These are phyloP conservation scores for Wickerhamiella vanderwaltii DNA, from an alignment of 805 yeast species.

Conservation along the genomic window DNA sequence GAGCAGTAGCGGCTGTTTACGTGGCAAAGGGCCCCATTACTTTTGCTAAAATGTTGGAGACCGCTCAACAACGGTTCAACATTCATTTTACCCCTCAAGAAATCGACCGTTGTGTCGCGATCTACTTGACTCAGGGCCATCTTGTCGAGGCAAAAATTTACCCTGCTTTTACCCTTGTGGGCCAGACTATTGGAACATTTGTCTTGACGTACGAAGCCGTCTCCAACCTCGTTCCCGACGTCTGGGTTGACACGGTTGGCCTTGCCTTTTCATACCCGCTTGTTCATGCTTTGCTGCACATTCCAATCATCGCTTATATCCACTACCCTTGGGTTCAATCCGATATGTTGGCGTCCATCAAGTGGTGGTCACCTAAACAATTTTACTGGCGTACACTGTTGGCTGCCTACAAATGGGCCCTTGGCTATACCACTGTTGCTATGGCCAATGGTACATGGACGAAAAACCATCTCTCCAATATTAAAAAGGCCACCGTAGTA, in stretches of 20 bases:
- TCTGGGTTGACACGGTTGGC: constrained; percentile 93
- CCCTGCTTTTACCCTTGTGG: constrained; percentile 69
- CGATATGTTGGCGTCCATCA: constrained; percentile 48
- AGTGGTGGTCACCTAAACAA: constrained; percentile 31
- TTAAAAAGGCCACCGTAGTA: constrained; percentile 34
- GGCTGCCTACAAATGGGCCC: constrained; percentile 51
- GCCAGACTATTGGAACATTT: constrained; percentile 77
- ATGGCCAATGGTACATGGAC: constrained; percentile 92
- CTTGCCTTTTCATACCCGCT: constrained; percentile 76
- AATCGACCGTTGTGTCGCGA: constrained; percentile 43
- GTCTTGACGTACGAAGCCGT: constrained; percentile 61
- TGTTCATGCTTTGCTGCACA: constrained; percentile 40
- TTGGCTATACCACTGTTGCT: constrained; percentile 51
- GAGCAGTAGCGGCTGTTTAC: constrained; percentile 55
- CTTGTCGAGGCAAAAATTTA: constrained; percentile 61
- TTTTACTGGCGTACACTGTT: constrained; percentile 63
- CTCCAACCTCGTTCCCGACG: constrained; percentile 57
- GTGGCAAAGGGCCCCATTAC: constrained; percentile 42
- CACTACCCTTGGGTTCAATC: constrained; percentile 86
- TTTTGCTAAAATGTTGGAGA: constrained; percentile 36
- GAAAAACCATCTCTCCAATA: constrained; percentile 48
- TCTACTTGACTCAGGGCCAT: constrained; percentile 44
- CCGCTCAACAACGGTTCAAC: constrained; percentile 37
- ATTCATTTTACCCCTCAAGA: constrained; percentile 37
- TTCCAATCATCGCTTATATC: constrained; percentile 80